Conservation (phyloP, 768 basidiomycete genomes). For the Hysterangium stoloniferum region DNA sequence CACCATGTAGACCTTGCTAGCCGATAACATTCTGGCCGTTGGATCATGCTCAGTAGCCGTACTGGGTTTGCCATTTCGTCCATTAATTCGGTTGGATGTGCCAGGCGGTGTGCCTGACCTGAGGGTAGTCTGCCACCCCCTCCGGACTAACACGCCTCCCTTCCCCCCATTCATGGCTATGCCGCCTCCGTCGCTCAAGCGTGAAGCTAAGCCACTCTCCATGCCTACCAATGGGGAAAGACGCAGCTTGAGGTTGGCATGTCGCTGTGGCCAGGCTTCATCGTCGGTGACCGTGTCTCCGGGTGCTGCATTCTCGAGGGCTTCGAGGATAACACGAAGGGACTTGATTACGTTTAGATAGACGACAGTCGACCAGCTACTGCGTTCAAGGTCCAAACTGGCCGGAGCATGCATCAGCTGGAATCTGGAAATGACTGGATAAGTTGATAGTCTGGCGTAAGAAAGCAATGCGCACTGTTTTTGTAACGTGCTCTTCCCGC, state of each 20-base stretch:
- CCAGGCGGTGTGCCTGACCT: neutral
- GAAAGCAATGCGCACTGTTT: slow-evolving; percentile 38
- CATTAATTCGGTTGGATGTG: neutral
- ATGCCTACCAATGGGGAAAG: slow-evolving; percentile 52
- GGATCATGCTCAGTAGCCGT: neutral
- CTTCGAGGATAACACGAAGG: slow-evolving; percentile 58
- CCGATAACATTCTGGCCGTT: slow-evolving; percentile 35
- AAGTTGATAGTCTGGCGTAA: too few species aligned
- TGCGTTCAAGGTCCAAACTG: slow-evolving; percentile 59
- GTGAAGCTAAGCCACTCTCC: slow-evolving; percentile 59
- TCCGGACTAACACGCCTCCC: slow-evolving; percentile 68
- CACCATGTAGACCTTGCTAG: slow-evolving; percentile 28
- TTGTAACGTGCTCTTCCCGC: slow-evolving; percentile 70
- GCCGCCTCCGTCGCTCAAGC: slow-evolving; percentile 54
- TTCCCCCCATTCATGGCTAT: slow-evolving; percentile 65
- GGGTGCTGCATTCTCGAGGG: slow-evolving; percentile 36
- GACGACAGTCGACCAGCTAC: slow-evolving; percentile 62
- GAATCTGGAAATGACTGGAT: too few species aligned
- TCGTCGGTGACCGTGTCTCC: slow-evolving; percentile 2
- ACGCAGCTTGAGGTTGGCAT: slow-evolving; percentile 50
- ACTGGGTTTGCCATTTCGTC: neutral
- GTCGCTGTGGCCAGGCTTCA: neutral
- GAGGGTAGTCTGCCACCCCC: slow-evolving; percentile 67
- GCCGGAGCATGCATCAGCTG: slow-evolving; percentile 75
- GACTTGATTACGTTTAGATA: slow-evolving; percentile 72